These are phyloP conservation scores for Paecilomyces dactylethromorphus DNA, from an alignment of 2,329 filamentous ascomycete species.

Conservation along the genomic window DNA sequence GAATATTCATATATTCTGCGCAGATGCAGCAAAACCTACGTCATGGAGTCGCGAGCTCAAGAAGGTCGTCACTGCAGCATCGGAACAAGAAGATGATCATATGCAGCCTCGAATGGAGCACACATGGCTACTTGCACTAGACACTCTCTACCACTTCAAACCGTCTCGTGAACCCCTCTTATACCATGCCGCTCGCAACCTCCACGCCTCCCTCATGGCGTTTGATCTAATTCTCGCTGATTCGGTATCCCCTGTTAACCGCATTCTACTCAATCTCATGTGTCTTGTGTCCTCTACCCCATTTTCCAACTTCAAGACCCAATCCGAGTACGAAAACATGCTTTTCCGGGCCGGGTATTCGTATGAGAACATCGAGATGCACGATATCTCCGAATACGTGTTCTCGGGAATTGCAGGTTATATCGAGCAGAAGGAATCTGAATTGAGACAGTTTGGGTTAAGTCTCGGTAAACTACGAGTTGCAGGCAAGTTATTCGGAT, in stretches of 20 bases:
- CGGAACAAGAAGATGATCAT: neutral
- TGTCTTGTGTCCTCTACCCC: slow-evolving; percentile 46
- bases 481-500: slow-evolving; percentile 31
- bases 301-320: slow-evolving; percentile 43
- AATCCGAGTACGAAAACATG: slow-evolving; percentile 39
- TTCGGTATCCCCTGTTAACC: slow-evolving; percentile 16
- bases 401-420: slow-evolving; percentile 45
- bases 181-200: slow-evolving; percentile 29
- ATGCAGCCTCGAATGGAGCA: slow-evolving; percentile 14
- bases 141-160: slow-evolving; percentile 52
- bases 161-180: slow-evolving; percentile 47
- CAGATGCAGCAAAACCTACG: slow-evolving; percentile 44
- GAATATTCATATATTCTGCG: slow-evolving; percentile 30
- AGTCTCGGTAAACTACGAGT: slow-evolving; percentile 29
- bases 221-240: slow-evolving; percentile 47
- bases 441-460: slow-evolving; percentile 28
- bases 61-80: slow-evolving; percentile 4
- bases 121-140: slow-evolving; percentile 50
- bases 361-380: slow-evolving; percentile 33
- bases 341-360: slow-evolving; percentile 46
- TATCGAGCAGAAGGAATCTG: slow-evolving; percentile 31
- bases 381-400: slow-evolving; percentile 48
- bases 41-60: slow-evolving; percentile 33
- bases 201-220: slow-evolving; percentile 47
- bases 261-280: slow-evolving; percentile 34